Percentiles rank a stretch among this genome's conserved stretches.
Evolutionary conservation across 768 basidiomycete species (phyloP).

Genomic region (Tricholoma sp.): DNA sequence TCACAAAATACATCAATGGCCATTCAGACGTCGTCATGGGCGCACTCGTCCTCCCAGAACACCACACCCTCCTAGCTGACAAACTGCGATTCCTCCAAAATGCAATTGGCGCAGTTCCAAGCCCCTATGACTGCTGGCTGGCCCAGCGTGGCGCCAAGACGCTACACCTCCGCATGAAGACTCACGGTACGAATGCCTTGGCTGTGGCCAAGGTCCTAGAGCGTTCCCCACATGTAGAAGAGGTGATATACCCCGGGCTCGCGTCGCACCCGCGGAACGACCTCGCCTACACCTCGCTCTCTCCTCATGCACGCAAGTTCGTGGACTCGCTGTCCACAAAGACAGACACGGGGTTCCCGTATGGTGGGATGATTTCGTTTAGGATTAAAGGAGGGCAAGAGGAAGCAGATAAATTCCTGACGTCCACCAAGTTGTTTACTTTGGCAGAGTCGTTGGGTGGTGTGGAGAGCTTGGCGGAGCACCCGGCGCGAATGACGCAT

Average conservation of each 20-base stretch:
- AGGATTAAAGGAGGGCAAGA: conserved; percentile 52
- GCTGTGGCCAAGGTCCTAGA: conserved; percentile 61
- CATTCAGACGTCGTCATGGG: conserved; percentile 95
- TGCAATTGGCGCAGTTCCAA: conserved; percentile 79
- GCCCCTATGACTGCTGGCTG: conserved; percentile 85
- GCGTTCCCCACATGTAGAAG: conserved; percentile 54
- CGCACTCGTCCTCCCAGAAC: conserved; percentile 62
- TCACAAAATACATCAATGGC: conserved; percentile 92
- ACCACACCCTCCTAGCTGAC: conserved; percentile 40
- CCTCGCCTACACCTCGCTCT: conserved; percentile 56
- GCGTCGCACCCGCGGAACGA: conserved; percentile 58
- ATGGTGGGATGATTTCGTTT: conserved; percentile 88
- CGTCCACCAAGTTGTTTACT: conserved; percentile 59
- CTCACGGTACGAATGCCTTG: conserved; percentile 82
- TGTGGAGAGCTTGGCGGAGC: conserved; percentile 86
- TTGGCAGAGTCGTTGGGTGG: conserved; percentile 90
- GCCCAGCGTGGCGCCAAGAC: conserved; percentile 91
- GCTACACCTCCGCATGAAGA: conserved; percentile 79
- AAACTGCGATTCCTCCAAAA: conserved; percentile 87
- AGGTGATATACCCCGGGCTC: conserved; percentile 86
- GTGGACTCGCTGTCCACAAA: conserved; percentile 38
- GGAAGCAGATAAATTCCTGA: conserved; percentile 66
- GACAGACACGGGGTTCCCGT: conserved; percentile 64
- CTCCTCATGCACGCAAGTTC: conserved; percentile 66
- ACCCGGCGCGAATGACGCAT: conserved; percentile 89